These are phyloP conservation scores for Cadophora gregata DNA, from an alignment of 2,329 filamentous ascomycete genomes.

Conservation along the genomic window DNA sequence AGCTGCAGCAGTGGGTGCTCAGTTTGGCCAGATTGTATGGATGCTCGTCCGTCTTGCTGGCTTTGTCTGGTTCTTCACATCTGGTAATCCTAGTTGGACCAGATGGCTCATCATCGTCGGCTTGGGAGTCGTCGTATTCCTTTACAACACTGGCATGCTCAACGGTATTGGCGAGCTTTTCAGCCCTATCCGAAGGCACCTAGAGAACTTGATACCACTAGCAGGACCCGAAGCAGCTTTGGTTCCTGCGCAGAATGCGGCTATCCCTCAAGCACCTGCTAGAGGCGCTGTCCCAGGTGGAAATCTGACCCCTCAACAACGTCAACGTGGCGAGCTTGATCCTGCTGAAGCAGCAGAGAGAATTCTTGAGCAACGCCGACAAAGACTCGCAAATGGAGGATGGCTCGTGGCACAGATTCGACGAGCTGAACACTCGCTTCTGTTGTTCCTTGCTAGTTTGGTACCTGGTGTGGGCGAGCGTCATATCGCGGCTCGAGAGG, in stretches of 20 bases:
- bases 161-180: slow-evolving; percentile 60
- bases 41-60: slow-evolving; percentile 61
- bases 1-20: slow-evolving; percentile 40
- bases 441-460: slow-evolving; percentile 70
- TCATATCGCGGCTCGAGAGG: slow-evolving; percentile 56
- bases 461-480: slow-evolving; percentile 69
- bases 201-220: slow-evolving; percentile 64
- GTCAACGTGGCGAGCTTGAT: slow-evolving; percentile 45
- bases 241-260: slow-evolving; percentile 43
- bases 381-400: slow-evolving; percentile 50
- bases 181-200: slow-evolving; percentile 61
- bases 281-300: slow-evolving; percentile 16
- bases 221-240: slow-evolving; percentile 49
- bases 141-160: slow-evolving; percentile 64
- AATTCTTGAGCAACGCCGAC: slow-evolving; percentile 54
- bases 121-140: slow-evolving; percentile 60
- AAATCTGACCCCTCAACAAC: slow-evolving; percentile 12
- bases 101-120: slow-evolving; percentile 62
- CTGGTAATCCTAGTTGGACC: slow-evolving; percentile 62
- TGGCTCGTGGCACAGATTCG: slow-evolving; percentile 59
- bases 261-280: slow-evolving; percentile 38
- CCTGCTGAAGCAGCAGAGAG: slow-evolving; percentile 60
- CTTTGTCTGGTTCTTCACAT: slow-evolving; percentile 71
- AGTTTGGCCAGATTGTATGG: slow-evolving; percentile 67
- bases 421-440: slow-evolving; percentile 62